Percentiles rank a stretch among this genome's conserved stretches.
Evolutionary conservation across 2,329 filamentous ascomycete species (phyloP).

Genomic region (Zymoseptoria pseudotritici): DNA sequence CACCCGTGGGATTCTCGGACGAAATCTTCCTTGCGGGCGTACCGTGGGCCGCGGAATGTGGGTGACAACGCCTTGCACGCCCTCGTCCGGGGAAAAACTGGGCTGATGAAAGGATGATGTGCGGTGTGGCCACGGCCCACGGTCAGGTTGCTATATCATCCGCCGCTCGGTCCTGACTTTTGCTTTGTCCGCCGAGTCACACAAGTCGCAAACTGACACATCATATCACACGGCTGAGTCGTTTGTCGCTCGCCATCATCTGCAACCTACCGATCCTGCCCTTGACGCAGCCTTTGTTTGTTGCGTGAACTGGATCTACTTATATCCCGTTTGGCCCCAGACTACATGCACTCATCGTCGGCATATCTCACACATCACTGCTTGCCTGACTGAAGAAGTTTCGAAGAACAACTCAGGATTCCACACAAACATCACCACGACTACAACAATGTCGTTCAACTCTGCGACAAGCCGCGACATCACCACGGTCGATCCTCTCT

Average conservation of each 20-base stretch:
- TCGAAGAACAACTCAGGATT: not conserved
- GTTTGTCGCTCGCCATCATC: conserved; percentile 4
- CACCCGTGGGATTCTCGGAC: not conserved
- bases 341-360: not conserved
- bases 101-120: not conserved
- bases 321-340: not conserved
- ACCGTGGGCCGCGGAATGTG: not conserved
- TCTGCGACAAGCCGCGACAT: conserved; percentile 2
- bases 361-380: not conserved
- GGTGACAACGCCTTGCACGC: not conserved
- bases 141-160: not conserved
- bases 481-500: conserved; percentile 1
- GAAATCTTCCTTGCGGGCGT: not conserved
- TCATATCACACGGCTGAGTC: conserved; percentile 8
- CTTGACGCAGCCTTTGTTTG: conserved; percentile 3
- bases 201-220: conserved; percentile 5
- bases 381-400: not conserved
- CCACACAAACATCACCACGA: not conserved
- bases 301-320: conserved; percentile 6
- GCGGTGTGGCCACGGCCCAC: not conserved
- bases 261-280: not conserved
- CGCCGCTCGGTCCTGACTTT: not conserved
- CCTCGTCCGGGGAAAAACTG: not conserved
- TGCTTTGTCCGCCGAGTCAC: not conserved
- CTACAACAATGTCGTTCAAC: conserved; percentile 6